Percentiles rank a stretch among this genome's conserved stretches.
Conservation (phyloP, 495 filamentous ascomycete species). For the Hypoxylon rickii region DNA sequence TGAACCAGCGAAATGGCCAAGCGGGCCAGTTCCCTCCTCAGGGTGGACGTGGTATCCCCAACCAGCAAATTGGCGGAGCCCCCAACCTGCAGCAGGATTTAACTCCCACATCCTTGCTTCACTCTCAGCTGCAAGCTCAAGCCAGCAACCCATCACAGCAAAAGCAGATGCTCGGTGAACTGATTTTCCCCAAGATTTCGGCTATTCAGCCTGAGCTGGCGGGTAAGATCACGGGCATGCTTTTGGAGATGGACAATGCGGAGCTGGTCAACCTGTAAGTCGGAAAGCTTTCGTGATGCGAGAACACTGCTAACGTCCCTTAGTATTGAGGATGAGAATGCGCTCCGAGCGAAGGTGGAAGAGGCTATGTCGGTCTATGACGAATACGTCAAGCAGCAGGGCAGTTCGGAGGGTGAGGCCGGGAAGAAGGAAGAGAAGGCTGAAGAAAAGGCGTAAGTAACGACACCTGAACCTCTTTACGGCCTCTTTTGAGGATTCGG, state of each 20-base stretch:
- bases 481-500: conserved; percentile 31
- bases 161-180: conserved; percentile 98
- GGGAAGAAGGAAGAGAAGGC: conserved; percentile 59
- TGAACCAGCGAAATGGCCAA: conserved; percentile 44
- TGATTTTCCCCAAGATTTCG: conserved; percentile 97
- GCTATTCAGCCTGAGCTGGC: conserved; percentile 90
- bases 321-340: conserved; percentile 87
- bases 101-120: conserved; percentile 48
- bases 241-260: conserved; percentile 96
- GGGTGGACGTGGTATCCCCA: conserved; percentile 61
- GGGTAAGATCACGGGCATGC: conserved; percentile 99
- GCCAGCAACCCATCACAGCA: conserved; percentile 70
- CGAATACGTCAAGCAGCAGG: conserved; percentile 91
- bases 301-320: conserved; percentile 29
- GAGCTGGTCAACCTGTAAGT: conserved; percentile 97
- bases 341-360: conserved; percentile 91
- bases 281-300: not conserved
- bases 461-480: conserved; percentile 3
- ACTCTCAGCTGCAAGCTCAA: conserved; percentile 53
- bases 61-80: conserved; percentile 41
- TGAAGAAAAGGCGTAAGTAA: conserved; percentile 59
- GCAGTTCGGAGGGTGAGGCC: conserved; percentile 48
- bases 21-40: conserved; percentile 43
- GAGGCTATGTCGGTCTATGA: conserved; percentile 97
- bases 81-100: conserved; percentile 40